Base-by-base conservation (phyloP, 495 filamentous ascomycete genomes). In the Bathelium albidoporum region DNA sequence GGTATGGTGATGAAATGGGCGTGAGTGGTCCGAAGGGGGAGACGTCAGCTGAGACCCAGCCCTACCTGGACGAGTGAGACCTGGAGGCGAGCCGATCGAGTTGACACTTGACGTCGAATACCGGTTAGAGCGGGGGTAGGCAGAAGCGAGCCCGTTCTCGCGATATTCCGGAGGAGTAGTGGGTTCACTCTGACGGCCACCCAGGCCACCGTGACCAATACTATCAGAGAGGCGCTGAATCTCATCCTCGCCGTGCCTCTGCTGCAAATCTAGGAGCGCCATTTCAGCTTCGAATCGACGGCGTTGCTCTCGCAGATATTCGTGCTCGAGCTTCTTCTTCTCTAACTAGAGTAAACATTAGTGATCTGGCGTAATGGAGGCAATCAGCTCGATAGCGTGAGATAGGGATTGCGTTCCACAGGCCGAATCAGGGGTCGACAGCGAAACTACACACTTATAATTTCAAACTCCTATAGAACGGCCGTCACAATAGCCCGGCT, bases 111-210 rank as follows among this genome's bases (percentile, higher is more conserved):
- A 89, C 26, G 84, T 87, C 20, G 90, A 94, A 76, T 91, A 93
- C 59, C 90, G 83, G 68, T 89, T 89, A 24, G 88, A 88, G 22
- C 89, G 84, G 41, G 88, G 85, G 64, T 89, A 86, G 52, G 86
- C 81, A 67, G 84, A 82, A 58, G 90, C 83, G 69, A 94, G 86
- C 34, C 84, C 82, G 60, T 82, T 80, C 32, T 96, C 90, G 65
- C 84, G 87, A 72, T 91, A 90, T 73, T 97, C 94, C 22, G 94
- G 94, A n/a, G 94, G 94, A 20, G 95, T 98, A 14, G 94, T 96
- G 10, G 93, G 93, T 76, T 97, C 92, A 60, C 91, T 93, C 73
- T 90, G 86, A 62, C 90, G 87, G 39, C 89, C 89, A 64, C 82
- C 74, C n/a, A 72, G 68, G 49, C 80, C 76, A 75, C 82, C 76